Evolutionary conservation across 1,284 basidiomycete genomes (phyloP).

Genomic region (Ceratobasidium sp.): DNA sequence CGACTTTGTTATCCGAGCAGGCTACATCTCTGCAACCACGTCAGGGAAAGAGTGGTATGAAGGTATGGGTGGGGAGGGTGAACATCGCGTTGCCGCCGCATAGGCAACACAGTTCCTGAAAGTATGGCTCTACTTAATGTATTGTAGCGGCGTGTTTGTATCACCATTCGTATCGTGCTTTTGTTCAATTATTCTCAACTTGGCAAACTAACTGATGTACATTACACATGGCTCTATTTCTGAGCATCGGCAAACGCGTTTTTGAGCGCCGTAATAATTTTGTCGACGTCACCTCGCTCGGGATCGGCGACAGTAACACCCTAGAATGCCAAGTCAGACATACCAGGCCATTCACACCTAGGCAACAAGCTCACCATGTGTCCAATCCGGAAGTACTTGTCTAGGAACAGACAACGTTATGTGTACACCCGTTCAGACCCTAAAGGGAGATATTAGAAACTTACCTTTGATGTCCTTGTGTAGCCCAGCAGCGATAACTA

Average conservation of each 20-base stretch:
- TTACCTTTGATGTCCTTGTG: conserved; percentile 85
- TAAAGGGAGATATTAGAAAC: conserved; percentile 49
- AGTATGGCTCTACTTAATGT: background rate
- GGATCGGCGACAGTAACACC: conserved; percentile 79
- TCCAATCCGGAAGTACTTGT: conserved; percentile 83
- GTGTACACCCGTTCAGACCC: conserved; percentile 14
- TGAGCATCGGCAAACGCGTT: conserved; percentile 58
- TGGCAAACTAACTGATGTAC: conserved; percentile 4
- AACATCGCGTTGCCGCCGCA: conserved; percentile 50
- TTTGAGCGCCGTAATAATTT: conserved; percentile 70
- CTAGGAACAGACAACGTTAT: conserved; percentile 53
- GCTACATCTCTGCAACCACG: conserved; percentile 81
- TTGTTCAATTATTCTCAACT: conserved; percentile 47
- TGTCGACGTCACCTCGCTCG: conserved; percentile 76
- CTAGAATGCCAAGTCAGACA: conserved; percentile 52
- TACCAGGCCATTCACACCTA: conserved; percentile 9
- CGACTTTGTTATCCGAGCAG: conserved; percentile 90
- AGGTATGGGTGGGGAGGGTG: conserved; percentile 73
- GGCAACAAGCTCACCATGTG: conserved; percentile 50
- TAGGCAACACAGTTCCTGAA: conserved; percentile 42
- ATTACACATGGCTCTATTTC: conserved; percentile 43
- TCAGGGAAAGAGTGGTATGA: conserved; percentile 85
- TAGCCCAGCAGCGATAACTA: conserved; percentile 89
- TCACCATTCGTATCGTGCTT: background rate
- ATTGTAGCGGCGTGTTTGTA: conserved; percentile 17